Evolutionary conservation across 495 filamentous ascomycete species (phyloP).

Genomic region (Neurospora sp.): DNA sequence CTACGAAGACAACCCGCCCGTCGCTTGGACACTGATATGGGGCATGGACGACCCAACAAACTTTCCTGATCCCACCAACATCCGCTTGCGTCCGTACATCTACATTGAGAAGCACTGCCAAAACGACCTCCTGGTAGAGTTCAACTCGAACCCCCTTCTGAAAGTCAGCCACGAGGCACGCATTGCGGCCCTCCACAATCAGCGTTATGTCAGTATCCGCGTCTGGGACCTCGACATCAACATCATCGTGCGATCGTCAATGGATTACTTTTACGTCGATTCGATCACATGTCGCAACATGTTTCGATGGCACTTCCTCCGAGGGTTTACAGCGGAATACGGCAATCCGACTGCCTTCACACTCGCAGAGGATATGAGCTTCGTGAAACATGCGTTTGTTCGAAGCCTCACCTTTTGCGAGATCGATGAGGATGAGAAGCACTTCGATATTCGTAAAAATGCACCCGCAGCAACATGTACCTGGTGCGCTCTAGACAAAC

Average conservation of each 20-base stretch:
- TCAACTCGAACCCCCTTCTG: background rate
- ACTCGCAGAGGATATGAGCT: background rate
- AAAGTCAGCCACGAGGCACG: background rate
- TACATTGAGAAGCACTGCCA: background rate
- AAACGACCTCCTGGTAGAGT: background rate
- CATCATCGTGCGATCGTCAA: background rate
- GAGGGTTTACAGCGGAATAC: no score
- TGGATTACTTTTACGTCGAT: background rate
- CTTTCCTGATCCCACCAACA: background rate
- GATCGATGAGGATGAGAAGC: accelerated
- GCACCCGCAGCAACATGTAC: background rate
- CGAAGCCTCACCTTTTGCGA: background rate
- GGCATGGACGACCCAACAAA: background rate
- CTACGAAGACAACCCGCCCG: background rate
- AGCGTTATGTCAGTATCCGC: background rate
- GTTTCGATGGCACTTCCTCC: no score
- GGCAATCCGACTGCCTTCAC: background rate
- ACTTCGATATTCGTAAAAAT: background rate
- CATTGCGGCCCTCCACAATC: background rate
- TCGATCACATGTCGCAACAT: background rate
- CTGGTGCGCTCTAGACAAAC: background rate
- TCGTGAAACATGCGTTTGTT: background rate
- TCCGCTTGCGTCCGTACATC: background rate
- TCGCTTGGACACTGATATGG: background rate
- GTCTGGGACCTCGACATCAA: background rate